Evolutionary conservation across 768 basidiomycete species (phyloP).

Genomic region (Trametes gibbosa): DNA sequence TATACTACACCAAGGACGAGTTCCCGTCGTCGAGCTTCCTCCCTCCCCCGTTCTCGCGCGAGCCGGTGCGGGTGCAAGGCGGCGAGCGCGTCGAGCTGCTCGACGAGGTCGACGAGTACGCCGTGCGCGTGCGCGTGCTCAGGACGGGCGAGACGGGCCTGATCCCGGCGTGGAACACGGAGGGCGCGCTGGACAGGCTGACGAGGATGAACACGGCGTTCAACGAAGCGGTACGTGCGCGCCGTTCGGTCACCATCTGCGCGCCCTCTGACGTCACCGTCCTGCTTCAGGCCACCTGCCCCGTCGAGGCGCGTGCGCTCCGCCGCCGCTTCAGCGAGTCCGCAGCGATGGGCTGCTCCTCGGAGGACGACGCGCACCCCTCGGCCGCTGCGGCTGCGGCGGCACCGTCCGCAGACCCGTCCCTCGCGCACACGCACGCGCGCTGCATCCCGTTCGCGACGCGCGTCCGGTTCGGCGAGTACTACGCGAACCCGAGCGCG

Average conservation of each 20-base stretch:
- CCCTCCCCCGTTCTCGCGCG: constrained; percentile 22
- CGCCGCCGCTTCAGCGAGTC: constrained; percentile 16
- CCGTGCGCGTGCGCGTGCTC: constrained; percentile 24
- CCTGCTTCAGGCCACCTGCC: constrained; percentile 18
- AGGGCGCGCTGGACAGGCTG: constrained; percentile 29
- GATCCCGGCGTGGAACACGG: constrained; percentile 29
- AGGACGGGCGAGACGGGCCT: constrained; percentile 21
- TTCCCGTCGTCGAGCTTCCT: constrained; percentile 25
- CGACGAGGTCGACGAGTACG: constrained; percentile 24
- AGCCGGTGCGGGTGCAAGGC: constrained; percentile 24
- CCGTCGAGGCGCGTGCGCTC: constrained; percentile 13
- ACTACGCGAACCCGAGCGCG: constrained; percentile 13
- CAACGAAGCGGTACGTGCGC: constrained; percentile 29
- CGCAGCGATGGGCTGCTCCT: background rate
- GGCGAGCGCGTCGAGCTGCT: constrained; percentile 25
- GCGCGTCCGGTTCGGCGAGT: constrained; percentile 16
- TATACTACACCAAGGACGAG: constrained; percentile 26
- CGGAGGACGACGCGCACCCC: background rate
- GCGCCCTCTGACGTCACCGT: background rate
- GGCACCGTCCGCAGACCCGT: no score
- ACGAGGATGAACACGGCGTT: constrained; percentile 29
- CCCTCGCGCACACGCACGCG: constrained; percentile 20
- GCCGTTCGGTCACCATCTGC: background rate
- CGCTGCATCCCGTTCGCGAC: constrained; percentile 21
- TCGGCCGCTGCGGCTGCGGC: background rate